phyloP scores from a whole-genome alignment of 768 basidiomycete species.

The Xanthoconium purpureum region DNA sequence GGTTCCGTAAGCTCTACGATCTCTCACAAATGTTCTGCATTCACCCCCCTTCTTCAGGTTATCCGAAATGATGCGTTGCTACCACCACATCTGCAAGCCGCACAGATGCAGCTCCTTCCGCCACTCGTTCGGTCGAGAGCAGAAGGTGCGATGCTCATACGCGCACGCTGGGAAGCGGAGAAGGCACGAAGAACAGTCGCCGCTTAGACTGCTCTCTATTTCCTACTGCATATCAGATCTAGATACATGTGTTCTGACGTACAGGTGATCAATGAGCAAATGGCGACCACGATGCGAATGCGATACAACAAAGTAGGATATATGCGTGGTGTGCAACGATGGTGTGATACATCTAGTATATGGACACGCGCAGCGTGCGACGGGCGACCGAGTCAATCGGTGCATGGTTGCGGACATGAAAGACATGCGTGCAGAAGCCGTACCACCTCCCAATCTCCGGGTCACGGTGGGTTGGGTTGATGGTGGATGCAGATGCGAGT shows the following conservation, averaged over 20 bases:
- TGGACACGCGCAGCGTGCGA: conserved; percentile 26
- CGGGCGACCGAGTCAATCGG: conserved; percentile 20
- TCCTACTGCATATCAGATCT: conserved; percentile 11
- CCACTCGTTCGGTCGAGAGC: conserved; percentile 59
- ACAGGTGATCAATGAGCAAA: conserved; percentile 10
- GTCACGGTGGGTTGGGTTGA: neutral
- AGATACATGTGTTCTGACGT: conserved; percentile 11
- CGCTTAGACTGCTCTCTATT: conserved; percentile 12
- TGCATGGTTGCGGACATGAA: conserved; percentile 15
- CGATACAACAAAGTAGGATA: conserved; percentile 12
- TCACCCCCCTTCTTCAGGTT: conserved; percentile 50
- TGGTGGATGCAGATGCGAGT: neutral
- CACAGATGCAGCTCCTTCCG: conserved; percentile 54
- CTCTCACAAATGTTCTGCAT: neutral
- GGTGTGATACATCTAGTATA: conserved; percentile 10
- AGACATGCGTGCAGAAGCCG: conserved; percentile 3
- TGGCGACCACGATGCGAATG: conserved; percentile 9
- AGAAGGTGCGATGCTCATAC: conserved; percentile 69
- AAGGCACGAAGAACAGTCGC: conserved; percentile 29
- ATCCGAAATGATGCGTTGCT: conserved; percentile 77
- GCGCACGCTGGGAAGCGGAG: conserved; percentile 73
- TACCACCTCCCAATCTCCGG: neutral
- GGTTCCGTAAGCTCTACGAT: conserved; percentile 64
- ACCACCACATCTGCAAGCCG: conserved; percentile 60
- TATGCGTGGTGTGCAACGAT: conserved; percentile 16